Base-by-base conservation (phyloP, 2,329 filamentous ascomycete genomes). In the Onygena corvina region DNA sequence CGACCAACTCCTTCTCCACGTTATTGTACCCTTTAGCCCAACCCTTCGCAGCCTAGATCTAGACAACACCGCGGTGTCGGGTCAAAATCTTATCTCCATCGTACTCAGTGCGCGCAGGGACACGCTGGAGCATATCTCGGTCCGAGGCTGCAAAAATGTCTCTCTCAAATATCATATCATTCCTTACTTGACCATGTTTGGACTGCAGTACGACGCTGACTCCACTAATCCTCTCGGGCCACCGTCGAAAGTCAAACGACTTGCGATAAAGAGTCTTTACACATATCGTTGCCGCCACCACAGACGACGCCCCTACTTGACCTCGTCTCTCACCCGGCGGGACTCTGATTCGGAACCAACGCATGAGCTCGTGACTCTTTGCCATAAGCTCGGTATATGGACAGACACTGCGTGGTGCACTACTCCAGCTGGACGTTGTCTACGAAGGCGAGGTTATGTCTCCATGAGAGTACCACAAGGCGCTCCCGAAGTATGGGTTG, bases 91-190 rank as follows among this genome's bases (percentile, higher is more conserved):
- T 42, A 73, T 74, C 6, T 71, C 70, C 31, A 74, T 69, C 16
- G 74, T 80, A 14, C 64, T 80, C 47, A 69, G 74, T 53, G 68
- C 73, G 34, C 71, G 75, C 25, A 70, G 73, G 50, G 69, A 72
- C 49, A 77, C 74, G 0, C 64, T 80, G 40, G 70, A 76, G 58
- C 76, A 80, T 57, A 67, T 80, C 38, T 79, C 76, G 1, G 75
- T 80, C 44, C 73, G 77, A 18, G 77, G 77, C 16, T 80, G 77
- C 67, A 79, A 80, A 63, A 79, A 80, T 59, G 77, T 80, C 31
- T 79, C 76, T 9, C 71, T 80, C 55, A 80, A 80, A 59, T 80
- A 80, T 58, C 76, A 80, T 58, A 76, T 80, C 52, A 75, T 79
- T 48, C 77, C 77, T 1, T 79, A 77, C 55, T 68, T 75, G 45